Percentiles rank a stretch among this genome's conserved stretches.
phyloP scores from a whole-genome alignment of 352 stramenopile species.

The Halophytophthora batemanensis region DNA sequence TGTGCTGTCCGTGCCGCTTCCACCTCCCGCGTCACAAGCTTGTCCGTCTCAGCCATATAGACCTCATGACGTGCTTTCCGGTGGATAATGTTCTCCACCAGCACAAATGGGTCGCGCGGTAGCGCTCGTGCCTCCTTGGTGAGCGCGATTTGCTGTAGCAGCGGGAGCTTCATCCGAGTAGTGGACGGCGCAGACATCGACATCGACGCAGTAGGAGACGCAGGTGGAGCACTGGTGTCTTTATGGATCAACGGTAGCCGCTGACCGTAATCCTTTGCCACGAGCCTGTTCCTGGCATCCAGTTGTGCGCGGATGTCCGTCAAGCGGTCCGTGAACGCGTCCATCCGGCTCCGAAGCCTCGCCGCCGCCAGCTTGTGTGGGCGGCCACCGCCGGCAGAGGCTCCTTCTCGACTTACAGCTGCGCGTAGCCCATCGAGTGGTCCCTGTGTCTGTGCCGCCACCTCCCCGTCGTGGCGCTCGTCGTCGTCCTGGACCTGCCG shows the following conservation, averaged over 20 bases:
- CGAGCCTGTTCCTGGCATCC: conserved; percentile 18
- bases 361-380: conserved; percentile 3
- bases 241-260: conserved; percentile 16
- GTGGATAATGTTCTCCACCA: conserved; percentile 36
- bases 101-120: conserved; percentile 22
- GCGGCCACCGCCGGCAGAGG: too few relatives aligned
- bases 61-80: conserved; percentile 26
- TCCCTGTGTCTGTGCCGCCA: not conserved
- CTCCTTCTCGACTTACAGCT: too few relatives aligned
- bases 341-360: conserved; percentile 22
- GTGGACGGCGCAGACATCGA: not conserved
- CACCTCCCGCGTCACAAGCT: conserved; percentile 27
- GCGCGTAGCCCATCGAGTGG: too few relatives aligned
- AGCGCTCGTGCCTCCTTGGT: conserved; percentile 12
- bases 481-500: conserved; percentile 3
- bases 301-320: conserved; percentile 39
- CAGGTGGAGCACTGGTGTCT: not conserved
- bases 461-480: conserved; percentile 7
- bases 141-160: conserved; percentile 26
- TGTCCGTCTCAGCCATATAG: conserved; percentile 29
- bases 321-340: conserved; percentile 43
- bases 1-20: conserved; percentile 25
- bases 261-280: not conserved
- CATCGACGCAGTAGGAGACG: too few relatives aligned
- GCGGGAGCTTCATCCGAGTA: conserved; percentile 27